Evolutionary conservation across 2,329 filamentous ascomycete genomes (phyloP).

Genomic region (Graphium sp.): DNA sequence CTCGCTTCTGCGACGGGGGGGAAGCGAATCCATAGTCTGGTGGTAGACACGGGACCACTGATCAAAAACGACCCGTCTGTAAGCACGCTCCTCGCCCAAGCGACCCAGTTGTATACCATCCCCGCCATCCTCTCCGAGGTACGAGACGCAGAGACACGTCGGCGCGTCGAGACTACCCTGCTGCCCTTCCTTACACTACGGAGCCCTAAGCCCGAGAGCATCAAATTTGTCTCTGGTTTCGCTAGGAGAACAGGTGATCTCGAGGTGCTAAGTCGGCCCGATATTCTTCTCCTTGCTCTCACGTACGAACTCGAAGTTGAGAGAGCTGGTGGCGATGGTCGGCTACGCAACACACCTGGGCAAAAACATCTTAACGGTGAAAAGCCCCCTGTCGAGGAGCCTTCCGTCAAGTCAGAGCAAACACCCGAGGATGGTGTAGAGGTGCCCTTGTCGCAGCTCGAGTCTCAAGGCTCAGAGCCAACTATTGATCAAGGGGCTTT

Average conservation of each 20-base stretch:
- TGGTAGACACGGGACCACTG: conserved; percentile 82
- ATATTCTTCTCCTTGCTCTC: conserved; percentile 78
- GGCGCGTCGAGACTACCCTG: conserved; percentile 68
- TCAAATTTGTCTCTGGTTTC: conserved; percentile 70
- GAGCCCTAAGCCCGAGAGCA: conserved; percentile 56
- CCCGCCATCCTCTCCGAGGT: conserved; percentile 81
- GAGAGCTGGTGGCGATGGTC: conserved; percentile 76
- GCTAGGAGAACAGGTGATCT: conserved; percentile 80
- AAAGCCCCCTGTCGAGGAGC: background rate
- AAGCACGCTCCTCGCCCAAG: conserved; percentile 63
- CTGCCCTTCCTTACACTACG: conserved; percentile 71
- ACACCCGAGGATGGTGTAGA: conserved; percentile 7
- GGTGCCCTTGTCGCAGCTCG: conserved; percentile 2
- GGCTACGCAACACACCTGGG: conserved; percentile 59
- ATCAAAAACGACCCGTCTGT: conserved; percentile 84
- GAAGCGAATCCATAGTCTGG: conserved; percentile 66
- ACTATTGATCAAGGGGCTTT: background rate
- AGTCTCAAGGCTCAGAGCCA: background rate
- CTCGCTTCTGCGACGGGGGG: too few relatives aligned
- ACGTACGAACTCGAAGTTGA: conserved; percentile 93
- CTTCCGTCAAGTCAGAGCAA: conserved; percentile 7
- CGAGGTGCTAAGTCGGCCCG: conserved; percentile 70
- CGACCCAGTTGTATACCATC: conserved; percentile 65
- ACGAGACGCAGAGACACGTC: conserved; percentile 64
- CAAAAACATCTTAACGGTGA: conserved; percentile 61